Conservation (phyloP, 768 basidiomycete genomes). For the Phallus indusiatus region DNA sequence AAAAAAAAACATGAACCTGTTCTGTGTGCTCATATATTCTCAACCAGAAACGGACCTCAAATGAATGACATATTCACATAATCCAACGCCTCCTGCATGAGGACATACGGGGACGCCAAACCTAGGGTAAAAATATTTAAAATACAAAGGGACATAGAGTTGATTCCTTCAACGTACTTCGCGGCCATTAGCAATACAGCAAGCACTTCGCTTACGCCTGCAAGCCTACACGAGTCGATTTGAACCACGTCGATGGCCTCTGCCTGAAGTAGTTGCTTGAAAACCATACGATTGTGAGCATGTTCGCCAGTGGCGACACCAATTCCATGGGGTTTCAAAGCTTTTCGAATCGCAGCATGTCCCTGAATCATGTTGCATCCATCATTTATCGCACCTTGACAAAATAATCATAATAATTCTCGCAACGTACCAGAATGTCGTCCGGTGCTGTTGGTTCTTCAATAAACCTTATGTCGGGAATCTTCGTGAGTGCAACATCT, state of each 20-base stretch:
- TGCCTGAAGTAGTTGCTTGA: slow-evolving; percentile 87
- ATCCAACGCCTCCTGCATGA: slow-evolving; percentile 89
- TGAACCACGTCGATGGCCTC: slow-evolving; percentile 93
- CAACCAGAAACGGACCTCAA: slow-evolving; percentile 40
- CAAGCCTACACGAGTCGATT: slow-evolving; percentile 89
- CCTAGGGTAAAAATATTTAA: slow-evolving; percentile 25
- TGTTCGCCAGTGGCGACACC: slow-evolving; percentile 94
- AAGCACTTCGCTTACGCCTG: slow-evolving; percentile 90
- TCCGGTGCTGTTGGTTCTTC: slow-evolving; percentile 92
- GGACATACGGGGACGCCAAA: slow-evolving; percentile 85
- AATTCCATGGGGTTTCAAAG: slow-evolving; percentile 68
- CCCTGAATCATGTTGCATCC: slow-evolving; percentile 30
- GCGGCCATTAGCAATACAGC: slow-evolving; percentile 84
- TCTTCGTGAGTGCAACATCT: neutral
- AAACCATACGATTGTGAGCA: slow-evolving; percentile 90
- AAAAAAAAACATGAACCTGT: too few relatives aligned
- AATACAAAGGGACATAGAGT: neutral
- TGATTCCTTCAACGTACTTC: slow-evolving; percentile 39
- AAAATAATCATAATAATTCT: slow-evolving; percentile 24
- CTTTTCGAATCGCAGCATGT: slow-evolving; percentile 71
- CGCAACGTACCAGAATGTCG: slow-evolving; percentile 53
- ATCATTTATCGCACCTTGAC: slow-evolving; percentile 11
- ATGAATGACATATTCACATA: slow-evolving; percentile 89
- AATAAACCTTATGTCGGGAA: slow-evolving; percentile 54
- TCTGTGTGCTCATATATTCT: neutral